phyloP scores from a whole-genome alignment of 495 filamentous ascomycete species.

The Xylaria longipes region DNA sequence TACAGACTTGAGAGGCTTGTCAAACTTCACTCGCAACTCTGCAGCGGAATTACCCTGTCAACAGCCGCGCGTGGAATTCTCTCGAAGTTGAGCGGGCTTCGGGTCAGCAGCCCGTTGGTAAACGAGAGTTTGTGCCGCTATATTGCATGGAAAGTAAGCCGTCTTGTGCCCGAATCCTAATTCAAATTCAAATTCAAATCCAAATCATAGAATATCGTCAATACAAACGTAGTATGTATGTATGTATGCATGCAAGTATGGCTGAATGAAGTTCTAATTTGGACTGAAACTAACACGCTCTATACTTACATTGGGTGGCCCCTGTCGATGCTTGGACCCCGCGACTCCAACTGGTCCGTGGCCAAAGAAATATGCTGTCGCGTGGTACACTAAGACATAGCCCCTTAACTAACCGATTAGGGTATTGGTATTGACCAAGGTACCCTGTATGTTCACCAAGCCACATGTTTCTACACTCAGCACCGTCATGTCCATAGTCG shows the following conservation, averaged over 20 bases:
- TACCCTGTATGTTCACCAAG: neutral
- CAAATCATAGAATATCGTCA: slow-evolving; percentile 4
- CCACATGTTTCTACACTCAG: slow-evolving; percentile 1
- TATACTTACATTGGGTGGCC: neutral
- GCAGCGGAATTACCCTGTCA: slow-evolving; percentile 11
- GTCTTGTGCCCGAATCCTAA: neutral
- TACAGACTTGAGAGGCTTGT: neutral
- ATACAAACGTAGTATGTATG: neutral
- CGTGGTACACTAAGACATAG: slow-evolving; percentile 1
- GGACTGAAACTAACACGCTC: slow-evolving; percentile 3
- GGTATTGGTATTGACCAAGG: neutral
- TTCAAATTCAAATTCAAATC: neutral
- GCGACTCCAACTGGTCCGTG: neutral
- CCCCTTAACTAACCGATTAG: neutral
- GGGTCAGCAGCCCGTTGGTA: neutral
- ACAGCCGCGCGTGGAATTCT: neutral
- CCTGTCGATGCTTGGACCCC: neutral
- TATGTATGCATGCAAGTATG: neutral
- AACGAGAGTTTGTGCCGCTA: neutral
- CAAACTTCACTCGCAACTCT: neutral
- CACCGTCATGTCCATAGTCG: neutral
- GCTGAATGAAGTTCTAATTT: slow-evolving; percentile 9
- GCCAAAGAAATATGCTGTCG: neutral
- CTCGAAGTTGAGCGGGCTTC: neutral
- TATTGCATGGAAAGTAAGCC: neutral